Evolutionary conservation across 768 basidiomycete species (phyloP).

Genomic region (Leccinum olivaceopallidum): DNA sequence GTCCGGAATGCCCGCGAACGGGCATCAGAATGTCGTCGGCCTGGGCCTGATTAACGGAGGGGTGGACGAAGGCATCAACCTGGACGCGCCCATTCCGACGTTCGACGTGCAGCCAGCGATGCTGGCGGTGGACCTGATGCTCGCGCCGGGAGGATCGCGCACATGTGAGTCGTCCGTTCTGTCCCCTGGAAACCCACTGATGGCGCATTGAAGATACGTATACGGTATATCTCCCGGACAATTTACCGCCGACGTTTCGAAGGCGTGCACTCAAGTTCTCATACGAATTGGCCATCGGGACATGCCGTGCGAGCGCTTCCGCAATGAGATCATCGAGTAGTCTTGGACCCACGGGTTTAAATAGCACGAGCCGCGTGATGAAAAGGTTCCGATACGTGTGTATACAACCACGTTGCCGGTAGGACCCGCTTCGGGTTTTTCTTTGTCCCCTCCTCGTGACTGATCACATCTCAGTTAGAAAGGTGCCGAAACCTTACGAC

Average conservation of each 20-base stretch:
- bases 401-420: slow-evolving; percentile 90
- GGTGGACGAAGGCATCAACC: slow-evolving; percentile 52
- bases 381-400: slow-evolving; percentile 90
- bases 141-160: slow-evolving; percentile 82
- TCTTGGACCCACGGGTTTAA: slow-evolving; percentile 38
- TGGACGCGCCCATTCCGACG: slow-evolving; percentile 73
- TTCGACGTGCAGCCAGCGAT: slow-evolving; percentile 85
- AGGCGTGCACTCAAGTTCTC: slow-evolving; percentile 84
- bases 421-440: slow-evolving; percentile 21
- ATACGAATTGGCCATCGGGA: slow-evolving; percentile 89
- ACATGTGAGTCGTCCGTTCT: slow-evolving; percentile 53
- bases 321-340: slow-evolving; percentile 32
- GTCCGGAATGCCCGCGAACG: slow-evolving; percentile 2
- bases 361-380: slow-evolving; percentile 74
- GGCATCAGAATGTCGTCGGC: slow-evolving; percentile 27
- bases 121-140: slow-evolving; percentile 82
- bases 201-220: slow-evolving; percentile 65
- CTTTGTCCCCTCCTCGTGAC: background rate
- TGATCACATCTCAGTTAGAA: slow-evolving; percentile 42
- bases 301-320: slow-evolving; percentile 60
- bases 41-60: slow-evolving; percentile 31
- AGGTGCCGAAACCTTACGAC: slow-evolving; percentile 69
- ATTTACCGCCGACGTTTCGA: slow-evolving; percentile 87
- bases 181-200: background rate
- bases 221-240: slow-evolving; percentile 68